Evolutionary conservation across 106 monocot species (phyloP).

Genomic region (Dendrobium huoshanense): DNA sequence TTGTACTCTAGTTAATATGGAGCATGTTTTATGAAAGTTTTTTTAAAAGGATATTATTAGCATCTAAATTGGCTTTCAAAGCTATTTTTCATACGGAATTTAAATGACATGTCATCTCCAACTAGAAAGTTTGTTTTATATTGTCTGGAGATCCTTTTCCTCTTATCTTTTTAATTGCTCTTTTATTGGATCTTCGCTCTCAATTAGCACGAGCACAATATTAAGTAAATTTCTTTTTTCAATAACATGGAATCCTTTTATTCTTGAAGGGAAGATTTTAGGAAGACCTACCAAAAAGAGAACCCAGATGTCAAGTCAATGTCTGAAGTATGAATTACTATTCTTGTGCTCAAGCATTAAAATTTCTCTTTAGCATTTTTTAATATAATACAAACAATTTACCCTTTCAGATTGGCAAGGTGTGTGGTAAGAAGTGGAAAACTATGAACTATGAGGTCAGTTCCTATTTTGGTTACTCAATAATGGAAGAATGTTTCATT

Average conservation of each 20-base stretch:
- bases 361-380: not conserved
- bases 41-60: not conserved
- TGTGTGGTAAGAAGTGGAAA: slow-evolving; percentile 96
- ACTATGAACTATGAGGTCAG: slow-evolving; percentile 80
- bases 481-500: not conserved
- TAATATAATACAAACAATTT: not conserved
- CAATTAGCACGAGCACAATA: not conserved
- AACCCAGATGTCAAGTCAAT: slow-evolving; percentile 84
- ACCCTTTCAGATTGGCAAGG: slow-evolving; percentile 80
- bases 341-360: slow-evolving; percentile 1
- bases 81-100: not conserved
- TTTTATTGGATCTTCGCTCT: not conserved
- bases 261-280: slow-evolving; percentile 82
- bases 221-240: not conserved
- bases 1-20: not conserved
- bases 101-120: not conserved
- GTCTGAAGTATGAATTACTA: slow-evolving; percentile 42
- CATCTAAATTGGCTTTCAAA: not conserved
- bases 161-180: not conserved
- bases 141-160: not conserved
- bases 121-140: not conserved
- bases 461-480: slow-evolving; percentile 9
- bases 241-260: slow-evolving; percentile 2
- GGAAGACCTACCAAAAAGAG: slow-evolving; percentile 71
- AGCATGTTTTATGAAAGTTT: not conserved